Conservation (phyloP, 2,329 filamentous ascomycete genomes). For the Nemania sp. region DNA sequence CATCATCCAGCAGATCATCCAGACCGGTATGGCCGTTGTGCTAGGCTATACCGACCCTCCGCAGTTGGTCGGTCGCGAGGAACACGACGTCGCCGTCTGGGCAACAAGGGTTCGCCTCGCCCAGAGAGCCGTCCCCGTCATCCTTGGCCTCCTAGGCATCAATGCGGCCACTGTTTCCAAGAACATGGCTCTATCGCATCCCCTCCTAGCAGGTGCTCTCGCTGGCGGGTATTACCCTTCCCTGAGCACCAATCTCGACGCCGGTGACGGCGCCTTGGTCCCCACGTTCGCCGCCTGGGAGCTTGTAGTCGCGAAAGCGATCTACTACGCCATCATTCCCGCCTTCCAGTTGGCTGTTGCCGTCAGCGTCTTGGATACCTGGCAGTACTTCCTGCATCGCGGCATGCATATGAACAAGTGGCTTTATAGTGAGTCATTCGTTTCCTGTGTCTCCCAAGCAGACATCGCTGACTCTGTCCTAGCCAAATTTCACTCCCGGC, state of each 20-base stretch:
- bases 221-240: slow-evolving; percentile 81
- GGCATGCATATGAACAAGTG: slow-evolving; percentile 97
- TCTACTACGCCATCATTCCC: slow-evolving; percentile 82
- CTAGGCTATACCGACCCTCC: slow-evolving; percentile 74
- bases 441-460: slow-evolving; percentile 57
- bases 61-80: slow-evolving; percentile 75
- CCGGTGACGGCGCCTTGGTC: slow-evolving; percentile 55
- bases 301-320: slow-evolving; percentile 69
- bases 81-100: slow-evolving; percentile 89
- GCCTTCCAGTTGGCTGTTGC: slow-evolving; percentile 76
- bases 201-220: slow-evolving; percentile 74
- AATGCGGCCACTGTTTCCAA: slow-evolving; percentile 76
- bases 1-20: slow-evolving; percentile 87
- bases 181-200: slow-evolving; percentile 72
- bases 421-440: slow-evolving; percentile 83
- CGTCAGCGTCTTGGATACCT: slow-evolving; percentile 82
- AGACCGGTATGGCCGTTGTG: slow-evolving; percentile 71
- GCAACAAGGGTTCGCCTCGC: slow-evolving; percentile 78
- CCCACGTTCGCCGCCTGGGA: slow-evolving; percentile 88
- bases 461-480: slow-evolving; percentile 33
- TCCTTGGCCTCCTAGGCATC: slow-evolving; percentile 74
- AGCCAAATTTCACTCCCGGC: slow-evolving; percentile 91
- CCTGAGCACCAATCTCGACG: slow-evolving; percentile 62
- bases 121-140: slow-evolving; percentile 74
- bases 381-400: slow-evolving; percentile 97